Base-by-base conservation (phyloP, 176 grass and related monocot genomes). In the Carex pumila region DNA sequence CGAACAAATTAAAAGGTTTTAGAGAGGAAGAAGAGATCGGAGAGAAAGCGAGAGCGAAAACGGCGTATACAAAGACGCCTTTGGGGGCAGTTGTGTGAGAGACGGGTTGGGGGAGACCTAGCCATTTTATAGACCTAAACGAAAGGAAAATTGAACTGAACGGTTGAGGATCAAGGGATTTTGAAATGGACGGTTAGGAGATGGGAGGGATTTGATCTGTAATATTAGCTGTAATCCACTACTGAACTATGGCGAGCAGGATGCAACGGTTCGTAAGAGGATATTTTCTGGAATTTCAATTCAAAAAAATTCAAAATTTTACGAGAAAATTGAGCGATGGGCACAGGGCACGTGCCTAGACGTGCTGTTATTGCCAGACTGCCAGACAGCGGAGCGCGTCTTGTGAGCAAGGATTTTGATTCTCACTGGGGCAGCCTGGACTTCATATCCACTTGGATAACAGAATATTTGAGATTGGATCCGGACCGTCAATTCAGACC, bases 21-120 rank as follows among this genome's bases (percentile, higher is more conserved):
- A 19, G 6, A 4, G 4, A 29, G 3, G 3, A 61, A 3, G 32
- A 69, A 3, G 32, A 54, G 41, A 60, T 39, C 32, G 50, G 37
- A 85, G 87, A 91, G 79, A 85, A 37, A 71, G 37, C 37, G 56
- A 78, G 90, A 71, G 81, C 78, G 80, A 92, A 71, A 85, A 34
- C 76, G 92, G 92, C 92, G 92, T 89, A 81, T 89, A 87, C 92
- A 90, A 94, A 91, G 92, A 89, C 92, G 92, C 92, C 92, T 75
- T 22, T 52, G 34, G 19, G 19, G 30, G 7, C 14, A 39, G 12
- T 59, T 60, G 22, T 36, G 49, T 80, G 49, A 6, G 25, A 31
- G 34, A 81, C 30, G 8, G 22, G 0, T 1, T 5, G 14, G 0
- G 25, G 25, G 29, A 31, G 49, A 49, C 55, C 58, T 47, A 41